phyloP scores from a whole-genome alignment of 805 yeast genomes.

The Danielia reshetovae region DNA sequence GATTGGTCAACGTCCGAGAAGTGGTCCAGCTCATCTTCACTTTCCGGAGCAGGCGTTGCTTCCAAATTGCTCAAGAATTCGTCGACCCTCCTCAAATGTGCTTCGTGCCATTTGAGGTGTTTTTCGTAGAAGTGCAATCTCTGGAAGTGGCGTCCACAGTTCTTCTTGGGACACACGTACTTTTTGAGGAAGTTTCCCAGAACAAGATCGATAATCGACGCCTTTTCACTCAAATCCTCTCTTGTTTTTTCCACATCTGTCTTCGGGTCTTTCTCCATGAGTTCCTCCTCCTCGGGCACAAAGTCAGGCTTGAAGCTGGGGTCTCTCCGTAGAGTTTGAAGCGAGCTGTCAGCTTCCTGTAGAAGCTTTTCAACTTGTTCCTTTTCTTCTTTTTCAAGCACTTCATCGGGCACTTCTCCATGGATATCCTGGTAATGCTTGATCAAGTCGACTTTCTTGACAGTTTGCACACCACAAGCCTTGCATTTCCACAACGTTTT shows the following conservation, averaged over 20 bases:
- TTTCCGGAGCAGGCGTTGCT: neutral
- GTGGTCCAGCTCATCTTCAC: slow-evolving; percentile 4
- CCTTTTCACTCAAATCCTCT: slow-evolving; percentile 4
- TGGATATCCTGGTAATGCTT: slow-evolving; percentile 54
- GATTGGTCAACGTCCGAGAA: slow-evolving; percentile 4
- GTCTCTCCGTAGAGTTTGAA: slow-evolving; percentile 7
- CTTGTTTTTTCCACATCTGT: slow-evolving; percentile 1
- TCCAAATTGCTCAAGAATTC: slow-evolving; percentile 25
- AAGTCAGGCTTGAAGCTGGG: neutral
- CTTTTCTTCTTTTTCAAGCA: slow-evolving; percentile 24
- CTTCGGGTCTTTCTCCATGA: slow-evolving; percentile 4
- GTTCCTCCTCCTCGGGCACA: slow-evolving; percentile 2
- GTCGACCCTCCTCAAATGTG: slow-evolving; percentile 27
- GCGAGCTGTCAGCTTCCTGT: slow-evolving; percentile 12
- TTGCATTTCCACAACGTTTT: slow-evolving; percentile 60
- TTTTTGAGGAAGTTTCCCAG: slow-evolving; percentile 5
- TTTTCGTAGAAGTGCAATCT: slow-evolving; percentile 11
- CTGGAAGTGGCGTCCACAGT: slow-evolving; percentile 9
- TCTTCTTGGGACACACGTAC: slow-evolving; percentile 9
- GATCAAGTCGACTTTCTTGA: slow-evolving; percentile 53
- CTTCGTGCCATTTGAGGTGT: slow-evolving; percentile 17
- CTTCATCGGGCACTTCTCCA: slow-evolving; percentile 34
- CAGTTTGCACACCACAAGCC: slow-evolving; percentile 47
- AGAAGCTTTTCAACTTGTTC: slow-evolving; percentile 20
- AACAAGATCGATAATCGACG: slow-evolving; percentile 9